Evolutionary conservation across 208 protist genomes (phyloP).

Genomic region (Acanthamoeba culbertsoni): DNA sequence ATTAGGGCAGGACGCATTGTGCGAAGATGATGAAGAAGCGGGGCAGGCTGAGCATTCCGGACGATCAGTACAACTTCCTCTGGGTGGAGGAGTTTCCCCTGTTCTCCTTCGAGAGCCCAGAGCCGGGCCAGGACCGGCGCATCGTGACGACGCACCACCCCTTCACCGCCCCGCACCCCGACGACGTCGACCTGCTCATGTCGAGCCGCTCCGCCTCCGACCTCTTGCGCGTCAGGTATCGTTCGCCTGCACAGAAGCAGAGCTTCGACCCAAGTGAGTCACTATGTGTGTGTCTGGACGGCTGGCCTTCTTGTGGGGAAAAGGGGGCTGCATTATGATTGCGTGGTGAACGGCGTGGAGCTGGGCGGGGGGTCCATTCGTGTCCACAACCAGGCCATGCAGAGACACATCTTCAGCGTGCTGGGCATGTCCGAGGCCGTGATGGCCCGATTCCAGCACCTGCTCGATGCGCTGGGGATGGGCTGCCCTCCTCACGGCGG

Average conservation of each 20-base stretch:
- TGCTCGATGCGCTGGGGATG: constrained; percentile 75
- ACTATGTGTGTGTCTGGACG: neutral
- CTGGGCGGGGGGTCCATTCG: constrained; percentile 86
- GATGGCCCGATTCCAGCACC: constrained; percentile 66
- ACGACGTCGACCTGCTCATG: constrained; percentile 71
- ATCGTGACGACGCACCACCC: constrained; percentile 83
- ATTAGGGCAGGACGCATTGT: constrained; percentile 24
- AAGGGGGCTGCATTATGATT: constrained; percentile 81
- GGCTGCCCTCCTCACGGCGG: constrained; percentile 83
- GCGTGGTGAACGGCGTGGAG: constrained; percentile 87
- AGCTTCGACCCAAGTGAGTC: too few relatives aligned
- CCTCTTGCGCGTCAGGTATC: constrained; percentile 13
- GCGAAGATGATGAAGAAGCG: constrained; percentile 53
- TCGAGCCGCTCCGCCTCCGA: neutral
- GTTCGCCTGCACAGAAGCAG: neutral
- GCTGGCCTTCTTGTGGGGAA: neutral
- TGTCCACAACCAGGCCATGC: constrained; percentile 83
- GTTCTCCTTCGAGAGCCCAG: constrained; percentile 69
- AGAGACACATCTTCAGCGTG: constrained; percentile 59
- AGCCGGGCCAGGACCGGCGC: constrained; percentile 2
- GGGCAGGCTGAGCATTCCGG: constrained; percentile 3
- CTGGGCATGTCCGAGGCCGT: constrained; percentile 1
- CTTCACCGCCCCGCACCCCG: constrained; percentile 84
- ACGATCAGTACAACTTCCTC: constrained; percentile 77
- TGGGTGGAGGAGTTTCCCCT: constrained; percentile 87